Percentiles rank a stretch among this genome's conserved stretches.
phyloP scores from a whole-genome alignment of 306 rosid species.

The Begonia fuchsioides region DNA sequence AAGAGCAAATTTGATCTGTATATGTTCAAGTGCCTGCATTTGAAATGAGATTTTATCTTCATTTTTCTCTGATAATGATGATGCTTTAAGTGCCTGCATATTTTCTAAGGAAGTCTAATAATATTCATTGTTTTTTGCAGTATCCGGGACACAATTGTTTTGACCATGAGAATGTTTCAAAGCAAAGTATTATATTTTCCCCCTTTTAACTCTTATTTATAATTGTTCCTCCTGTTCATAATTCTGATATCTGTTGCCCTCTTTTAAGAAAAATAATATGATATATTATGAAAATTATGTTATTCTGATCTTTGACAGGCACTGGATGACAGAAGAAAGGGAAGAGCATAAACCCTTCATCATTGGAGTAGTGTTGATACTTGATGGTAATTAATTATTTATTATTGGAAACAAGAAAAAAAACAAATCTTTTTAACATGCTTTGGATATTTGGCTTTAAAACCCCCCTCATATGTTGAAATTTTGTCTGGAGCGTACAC shows the following conservation, averaged over 20 bases:
- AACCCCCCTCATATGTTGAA: too few species aligned
- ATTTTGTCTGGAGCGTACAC: too few species aligned
- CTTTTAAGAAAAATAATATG: too few species aligned
- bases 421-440: neutral
- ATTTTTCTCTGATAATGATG: too few species aligned
- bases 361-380: constrained; percentile 1
- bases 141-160: constrained; percentile 76
- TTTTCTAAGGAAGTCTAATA: neutral
- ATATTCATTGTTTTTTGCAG: constrained; percentile 35
- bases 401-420: constrained; percentile 5
- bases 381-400: constrained; percentile 19
- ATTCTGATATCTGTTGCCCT: too few species aligned
- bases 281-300: too few species aligned
- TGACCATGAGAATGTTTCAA: constrained; percentile 85
- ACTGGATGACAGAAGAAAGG: constrained; percentile 37
- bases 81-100: too few species aligned
- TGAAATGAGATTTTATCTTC: too few species aligned
- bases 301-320: constrained; percentile 19
- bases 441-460: too few species aligned
- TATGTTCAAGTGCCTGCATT: too few species aligned
- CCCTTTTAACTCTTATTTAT: neutral
- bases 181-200: constrained; percentile 47
- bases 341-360: constrained; percentile 19
- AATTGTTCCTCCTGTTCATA: neutral
- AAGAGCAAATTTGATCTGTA: too few species aligned